Evolutionary conservation across 352 stramenopile genomes (phyloP), one percentile per base, ranked within the genome.

Genomic region (Globisporangium ultimum): DNA sequence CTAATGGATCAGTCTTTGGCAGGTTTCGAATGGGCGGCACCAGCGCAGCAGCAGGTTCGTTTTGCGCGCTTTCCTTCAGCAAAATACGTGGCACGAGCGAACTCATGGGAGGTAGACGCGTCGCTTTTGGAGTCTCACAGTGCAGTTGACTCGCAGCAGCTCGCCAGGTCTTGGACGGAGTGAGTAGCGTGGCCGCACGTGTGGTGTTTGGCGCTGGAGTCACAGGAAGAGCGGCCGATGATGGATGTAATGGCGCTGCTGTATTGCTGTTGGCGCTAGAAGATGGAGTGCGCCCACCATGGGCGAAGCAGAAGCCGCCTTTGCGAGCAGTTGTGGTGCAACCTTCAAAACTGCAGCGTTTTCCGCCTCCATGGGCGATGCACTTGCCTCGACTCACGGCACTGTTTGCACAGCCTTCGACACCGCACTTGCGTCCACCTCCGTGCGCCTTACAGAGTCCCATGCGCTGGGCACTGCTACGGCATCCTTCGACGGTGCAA

Each of bases 391-490:
- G 80, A 71, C 80, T 91, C 24, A 93, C 84, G n/a, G 84, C 82
- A 57, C 82, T 92, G 55, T 93, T 93, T 40, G 53, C 57, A 53
- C 88, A 96, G 14, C 53, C 68, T 11, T 78, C 63, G 12, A 84
- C 68, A n/a, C 63, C 66, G 53, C 88, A 96, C 52, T 89, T 84
- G 36, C 85, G 72, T 20, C 88, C 88, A 24, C 88, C 88, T 36
- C 88, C 88, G 63, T 96, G 88, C 46, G 84, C 80, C 59, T 95
- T 95, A 53, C 86, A 95, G 18, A 93, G 68, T 28, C 86, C 86
- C 54, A 93, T 81, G 40, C 86, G 80, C 55, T 95, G 84, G 0
- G 84, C 86, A 42, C 86, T 93, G 68, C 80, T 93, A 13, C 74
- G 76, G 47, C 84, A 93, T 13, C 67, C 79, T 12, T 70, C 68